Evolutionary conservation across 257 asterid genomes (phyloP), one percentile per base, ranked within the genome.

Genomic region (Anisodus tanguticus): DNA sequence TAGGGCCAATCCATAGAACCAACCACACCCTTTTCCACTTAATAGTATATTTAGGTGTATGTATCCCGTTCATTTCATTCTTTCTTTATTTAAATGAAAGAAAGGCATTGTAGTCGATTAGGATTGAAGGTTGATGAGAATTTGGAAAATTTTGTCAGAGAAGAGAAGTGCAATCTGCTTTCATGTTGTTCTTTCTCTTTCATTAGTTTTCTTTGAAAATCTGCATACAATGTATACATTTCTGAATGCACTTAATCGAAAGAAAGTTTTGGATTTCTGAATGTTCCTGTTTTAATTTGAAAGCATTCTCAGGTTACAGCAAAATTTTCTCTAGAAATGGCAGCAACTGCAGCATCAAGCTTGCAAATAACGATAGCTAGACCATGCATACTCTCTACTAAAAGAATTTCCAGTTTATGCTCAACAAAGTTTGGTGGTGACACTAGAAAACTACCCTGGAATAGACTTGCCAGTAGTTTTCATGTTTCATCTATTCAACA

Each of bases 321-420:
- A 72, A 19, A 1, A 2, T 26, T 37, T 26, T 76, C 60, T 77
- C 45, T 51, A 77, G 81, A 77, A 85, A 95, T 95, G 98, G 98
- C 98, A 59, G 88, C 88, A 83, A 63, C 86, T 84, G 95, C 94
- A 54, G 90, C 91, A 86, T 90, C 97, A 76, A 84, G 92, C 89
- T 85, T 91, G 88, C 98, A 92, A 76, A 88, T 89, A 51, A 16
- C 92, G 77, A 91, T 89, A 69, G 89, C 89, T 43, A 91, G 86
- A 82, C 92, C 97, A 58, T 88, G 89, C 86, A 77, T 91, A 72
- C 51, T 88, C 85, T 88, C 95, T 3, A 86, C 94, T 62, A 86
- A 85, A 83, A 88, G 70, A 45, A 43, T 90, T 55, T 51, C 89
- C 2, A 87, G 83, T 81, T 70, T 86, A 70, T 81, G 89, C 54